phyloP scores from a whole-genome alignment of 495 filamentous ascomycete species.

The Chaetomidium leptoderma region DNA sequence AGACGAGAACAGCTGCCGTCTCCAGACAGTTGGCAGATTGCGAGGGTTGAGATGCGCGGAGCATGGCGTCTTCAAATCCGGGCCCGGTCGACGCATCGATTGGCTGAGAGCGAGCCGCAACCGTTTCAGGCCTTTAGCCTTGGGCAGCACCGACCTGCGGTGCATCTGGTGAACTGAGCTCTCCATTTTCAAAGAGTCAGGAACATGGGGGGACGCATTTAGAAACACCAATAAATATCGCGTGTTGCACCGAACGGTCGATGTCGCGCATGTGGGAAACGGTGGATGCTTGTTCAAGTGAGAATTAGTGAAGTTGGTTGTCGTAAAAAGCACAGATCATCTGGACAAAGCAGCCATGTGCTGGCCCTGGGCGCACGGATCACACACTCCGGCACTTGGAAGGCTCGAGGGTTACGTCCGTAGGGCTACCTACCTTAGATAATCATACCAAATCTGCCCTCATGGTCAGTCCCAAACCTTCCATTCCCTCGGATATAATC shows the following conservation, averaged over 20 bases:
- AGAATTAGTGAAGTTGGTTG: too few species aligned
- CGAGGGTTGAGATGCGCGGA: conserved; percentile 20
- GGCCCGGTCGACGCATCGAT: conserved; percentile 22
- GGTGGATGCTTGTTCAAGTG: too few species aligned
- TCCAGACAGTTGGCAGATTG: conserved; percentile 8
- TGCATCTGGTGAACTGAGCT: not conserved
- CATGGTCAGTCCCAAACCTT: too few species aligned
- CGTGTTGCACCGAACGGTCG: not conserved
- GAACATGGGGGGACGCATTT: not conserved
- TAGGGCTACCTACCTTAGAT: too few species aligned
- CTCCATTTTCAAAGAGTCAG: not conserved
- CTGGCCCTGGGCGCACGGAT: too few species aligned
- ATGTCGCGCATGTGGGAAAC: not conserved
- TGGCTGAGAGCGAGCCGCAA: conserved; percentile 25
- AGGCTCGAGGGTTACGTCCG: too few species aligned
- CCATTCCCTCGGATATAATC: too few species aligned
- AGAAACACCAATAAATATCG: not conserved
- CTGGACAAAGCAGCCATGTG: too few species aligned
- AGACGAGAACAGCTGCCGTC: conserved; percentile 14
- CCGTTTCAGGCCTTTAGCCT: conserved; percentile 35
- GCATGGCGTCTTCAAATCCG: conserved; percentile 25
- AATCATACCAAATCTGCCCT: too few species aligned
- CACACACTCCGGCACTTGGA: too few species aligned
- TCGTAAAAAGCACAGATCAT: too few species aligned
- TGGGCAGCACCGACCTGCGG: conserved; percentile 15